These are phyloP conservation scores for Phoma herbarum DNA, from an alignment of 2,329 filamentous ascomycete species.

Conservation along the genomic window DNA sequence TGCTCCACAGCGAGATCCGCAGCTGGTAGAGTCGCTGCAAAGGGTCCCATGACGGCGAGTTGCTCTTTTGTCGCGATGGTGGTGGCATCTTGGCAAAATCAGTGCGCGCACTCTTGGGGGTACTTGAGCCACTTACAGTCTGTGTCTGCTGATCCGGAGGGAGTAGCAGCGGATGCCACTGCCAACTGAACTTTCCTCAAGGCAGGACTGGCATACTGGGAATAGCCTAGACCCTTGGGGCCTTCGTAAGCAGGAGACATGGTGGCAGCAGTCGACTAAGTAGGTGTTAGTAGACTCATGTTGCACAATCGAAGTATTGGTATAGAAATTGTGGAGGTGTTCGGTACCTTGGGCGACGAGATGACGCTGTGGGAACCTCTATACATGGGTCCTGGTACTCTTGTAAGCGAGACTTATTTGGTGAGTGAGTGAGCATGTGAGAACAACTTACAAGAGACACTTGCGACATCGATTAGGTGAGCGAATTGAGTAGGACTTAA, in stretches of 20 bases:
- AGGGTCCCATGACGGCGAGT: constrained; percentile 23
- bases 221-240: constrained; percentile 25
- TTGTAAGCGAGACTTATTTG: too few relatives aligned
- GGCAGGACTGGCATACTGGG: constrained; percentile 32
- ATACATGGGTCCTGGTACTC: too few relatives aligned
- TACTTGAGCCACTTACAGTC: not conserved
- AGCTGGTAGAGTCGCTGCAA: constrained; percentile 7
- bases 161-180: constrained; percentile 10
- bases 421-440: too few relatives aligned
- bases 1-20: constrained; percentile 38
- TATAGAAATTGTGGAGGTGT: not conserved
- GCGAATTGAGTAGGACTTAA: not conserved
- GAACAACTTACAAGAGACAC: not conserved
- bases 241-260: constrained; percentile 15
- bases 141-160: not conserved
- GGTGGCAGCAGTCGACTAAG: not conserved
- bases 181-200: constrained; percentile 16
- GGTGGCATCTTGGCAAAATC: constrained; percentile 13
- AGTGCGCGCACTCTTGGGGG: not conserved
- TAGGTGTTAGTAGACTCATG: not conserved
- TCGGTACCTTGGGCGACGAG: constrained; percentile 1
- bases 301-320: not conserved
- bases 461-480: not conserved
- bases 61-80: constrained; percentile 40
- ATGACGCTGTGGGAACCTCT: not conserved